A percentile compares a stretch with the other conserved stretches of the same genome.
phyloP scores from a whole-genome alignment of 2,329 filamentous ascomycete species.

The Blumeria graminis region DNA sequence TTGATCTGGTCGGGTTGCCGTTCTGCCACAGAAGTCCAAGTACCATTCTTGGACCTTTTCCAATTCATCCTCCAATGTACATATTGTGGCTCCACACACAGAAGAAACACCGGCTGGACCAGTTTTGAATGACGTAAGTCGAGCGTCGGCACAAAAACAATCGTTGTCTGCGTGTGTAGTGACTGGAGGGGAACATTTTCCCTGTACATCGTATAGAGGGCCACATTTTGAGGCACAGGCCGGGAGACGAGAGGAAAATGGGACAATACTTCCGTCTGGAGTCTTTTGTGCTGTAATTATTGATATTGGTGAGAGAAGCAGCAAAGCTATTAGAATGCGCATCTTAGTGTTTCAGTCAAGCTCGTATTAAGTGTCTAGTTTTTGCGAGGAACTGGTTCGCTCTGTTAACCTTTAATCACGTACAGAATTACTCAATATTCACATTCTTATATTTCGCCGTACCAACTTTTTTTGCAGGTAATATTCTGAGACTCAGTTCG shows the following conservation, averaged over 20 bases:
- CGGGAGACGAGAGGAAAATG: constrained; percentile 32
- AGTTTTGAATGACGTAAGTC: constrained; percentile 30
- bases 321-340: background rate
- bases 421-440: too few species aligned
- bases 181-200: constrained; percentile 39
- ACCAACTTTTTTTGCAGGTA: too few species aligned
- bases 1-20: background rate
- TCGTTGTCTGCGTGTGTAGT: constrained; percentile 29
- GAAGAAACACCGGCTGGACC: constrained; percentile 31
- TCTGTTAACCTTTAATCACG: too few species aligned
- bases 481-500: too few species aligned
- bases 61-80: constrained; percentile 23
- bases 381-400: too few species aligned
- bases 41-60: constrained; percentile 46
- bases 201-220: constrained; percentile 43
- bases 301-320: background rate
- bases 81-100: constrained; percentile 34
- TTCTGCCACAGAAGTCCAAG: constrained; percentile 33
- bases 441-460: too few species aligned
- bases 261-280: constrained; percentile 21
- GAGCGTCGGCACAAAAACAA: constrained; percentile 49
- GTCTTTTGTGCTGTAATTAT: background rate
- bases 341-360: too few species aligned
- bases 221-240: constrained; percentile 35
- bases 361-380: too few species aligned